Conservation (phyloP, 192 early-diverging fungal genomes). For the Entomortierella lignicola region DNA sequence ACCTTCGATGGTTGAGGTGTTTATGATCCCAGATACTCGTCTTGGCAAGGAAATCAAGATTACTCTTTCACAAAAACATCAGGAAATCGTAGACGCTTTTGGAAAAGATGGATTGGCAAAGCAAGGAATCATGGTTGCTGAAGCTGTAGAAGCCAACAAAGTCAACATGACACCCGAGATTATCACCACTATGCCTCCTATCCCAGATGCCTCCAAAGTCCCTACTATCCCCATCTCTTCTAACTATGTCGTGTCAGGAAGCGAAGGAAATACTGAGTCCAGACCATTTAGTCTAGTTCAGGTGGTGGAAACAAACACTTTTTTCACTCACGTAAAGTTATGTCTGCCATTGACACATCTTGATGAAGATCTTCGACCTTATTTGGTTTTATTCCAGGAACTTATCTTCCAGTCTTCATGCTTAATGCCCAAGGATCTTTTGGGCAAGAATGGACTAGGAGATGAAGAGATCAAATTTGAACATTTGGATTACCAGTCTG, state of each 20-base stretch:
- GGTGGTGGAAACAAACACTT: constrained; percentile 73
- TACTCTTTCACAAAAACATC: constrained; percentile 54
- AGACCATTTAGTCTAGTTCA: constrained; percentile 67
- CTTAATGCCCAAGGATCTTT: constrained; percentile 57
- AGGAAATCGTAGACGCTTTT: constrained; percentile 47
- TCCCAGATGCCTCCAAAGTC: constrained; percentile 70
- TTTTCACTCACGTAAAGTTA: constrained; percentile 70
- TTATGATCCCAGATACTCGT: constrained; percentile 63
- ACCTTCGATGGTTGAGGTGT: constrained; percentile 65
- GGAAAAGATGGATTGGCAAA: constrained; percentile 62
- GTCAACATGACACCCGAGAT: constrained; percentile 55
- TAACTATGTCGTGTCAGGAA: constrained; percentile 28
- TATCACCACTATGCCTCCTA: constrained; percentile 70
- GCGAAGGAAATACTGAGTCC: constrained; percentile 16
- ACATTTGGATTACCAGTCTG: constrained; percentile 56
- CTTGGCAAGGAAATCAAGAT: constrained; percentile 62
- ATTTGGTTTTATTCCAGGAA: constrained; percentile 82
- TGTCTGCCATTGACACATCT: constrained; percentile 64
- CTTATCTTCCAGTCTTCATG: constrained; percentile 73
- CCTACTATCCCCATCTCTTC: constrained; percentile 53
- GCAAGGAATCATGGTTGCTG: constrained; percentile 42
- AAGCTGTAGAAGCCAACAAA: constrained; percentile 51
- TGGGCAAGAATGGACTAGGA: constrained; percentile 43
- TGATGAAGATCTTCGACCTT: constrained; percentile 71
- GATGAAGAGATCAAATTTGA: constrained; percentile 39